Evolutionary conservation across 2,329 filamentous ascomycete species (phyloP), one percentile per base, ranked within the genome.

Genomic region (Talaromyces islandicus): DNA sequence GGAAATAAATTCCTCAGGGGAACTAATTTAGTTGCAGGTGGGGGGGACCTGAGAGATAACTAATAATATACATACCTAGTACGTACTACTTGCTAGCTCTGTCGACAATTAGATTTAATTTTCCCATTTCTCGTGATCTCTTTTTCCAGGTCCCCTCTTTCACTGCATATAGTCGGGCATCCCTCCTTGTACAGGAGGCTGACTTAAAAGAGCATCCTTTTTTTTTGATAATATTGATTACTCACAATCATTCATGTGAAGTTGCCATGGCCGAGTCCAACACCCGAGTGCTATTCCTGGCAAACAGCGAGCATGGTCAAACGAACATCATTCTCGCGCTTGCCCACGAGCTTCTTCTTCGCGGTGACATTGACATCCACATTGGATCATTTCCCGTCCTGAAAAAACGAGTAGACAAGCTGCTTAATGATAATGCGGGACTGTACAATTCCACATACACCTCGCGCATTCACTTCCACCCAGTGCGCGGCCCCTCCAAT

Each of bases 241-340:
- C 24, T 10, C 9, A 25, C 21, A 41, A 14, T 9, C 14, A 43
- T 55, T 41, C 32, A 55, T 38, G 29, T 25, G 35, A 55, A 55
- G 35, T 12, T 17, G 24, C 35, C 14, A 55, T 55, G 54, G 24
- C 54, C 10, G 35, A 12, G 30, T 14, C 54, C 4, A 38, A 19
- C 32, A 27, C 54, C 43, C 54, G 54, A 41, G 54, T 55, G 32
- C 35, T 55, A 35, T 74, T 82, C 48, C 64, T 81, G 46, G 77
- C 78, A 3, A 80, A 77, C 64, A 70, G 72, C 56, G 80, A 81
- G 59, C 73, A 74, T 60, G 80, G 80, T 4, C 76, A 80, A 59
- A 75, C 77, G 19, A 81, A 80, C 64, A 75, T 81, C 25, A 71
- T 79, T 38, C 62, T 82, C 7, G 79, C 79, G 7, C 73, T 76